Conservation (phyloP, 2,329 filamentous ascomycete genomes). For the Neonectria punicea region DNA sequence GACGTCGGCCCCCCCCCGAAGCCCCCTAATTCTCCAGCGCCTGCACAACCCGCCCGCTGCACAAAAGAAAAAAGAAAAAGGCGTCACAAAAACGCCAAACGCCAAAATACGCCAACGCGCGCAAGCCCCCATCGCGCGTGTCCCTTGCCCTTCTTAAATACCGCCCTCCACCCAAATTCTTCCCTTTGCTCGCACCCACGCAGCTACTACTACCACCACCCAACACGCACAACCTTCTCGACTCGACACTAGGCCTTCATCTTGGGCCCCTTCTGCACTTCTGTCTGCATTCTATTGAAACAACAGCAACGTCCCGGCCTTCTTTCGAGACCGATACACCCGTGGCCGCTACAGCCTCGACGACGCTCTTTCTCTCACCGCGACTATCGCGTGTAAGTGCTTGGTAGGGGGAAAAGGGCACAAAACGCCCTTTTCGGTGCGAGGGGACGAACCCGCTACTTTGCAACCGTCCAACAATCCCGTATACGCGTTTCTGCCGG, state of each 20-base stretch:
- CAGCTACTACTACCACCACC: neutral
- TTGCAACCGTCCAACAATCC: neutral
- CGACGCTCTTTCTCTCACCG: neutral
- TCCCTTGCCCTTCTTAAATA: conserved; percentile 21
- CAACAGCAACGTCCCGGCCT: neutral
- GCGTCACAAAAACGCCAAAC: conserved; percentile 19
- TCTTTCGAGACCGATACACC: conserved; percentile 5
- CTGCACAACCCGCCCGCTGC: neutral
- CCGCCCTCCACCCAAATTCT: conserved; percentile 13
- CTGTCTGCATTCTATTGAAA: neutral
- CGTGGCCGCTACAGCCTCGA: neutral
- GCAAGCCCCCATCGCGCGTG: conserved; percentile 16
- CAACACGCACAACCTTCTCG: neutral
- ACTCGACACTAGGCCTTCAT: conserved; percentile 10
- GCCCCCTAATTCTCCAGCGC: neutral
- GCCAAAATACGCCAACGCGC: conserved; percentile 34
- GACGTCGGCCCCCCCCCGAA: neutral
- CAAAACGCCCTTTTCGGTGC: neutral
- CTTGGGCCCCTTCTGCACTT: conserved; percentile 13
- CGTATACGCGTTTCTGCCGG: conserved; percentile 12
- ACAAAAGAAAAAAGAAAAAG: neutral
- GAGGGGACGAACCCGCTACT: conserved; percentile 18
- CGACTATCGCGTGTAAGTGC: conserved; percentile 15
- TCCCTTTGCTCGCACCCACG: conserved; percentile 3
- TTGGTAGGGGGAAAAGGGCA: neutral